A percentile compares a stretch with the other conserved stretches of the same genome.
Evolutionary conservation across 208 protist genomes (phyloP).

Genomic region (Leishmania tarentolae): DNA sequence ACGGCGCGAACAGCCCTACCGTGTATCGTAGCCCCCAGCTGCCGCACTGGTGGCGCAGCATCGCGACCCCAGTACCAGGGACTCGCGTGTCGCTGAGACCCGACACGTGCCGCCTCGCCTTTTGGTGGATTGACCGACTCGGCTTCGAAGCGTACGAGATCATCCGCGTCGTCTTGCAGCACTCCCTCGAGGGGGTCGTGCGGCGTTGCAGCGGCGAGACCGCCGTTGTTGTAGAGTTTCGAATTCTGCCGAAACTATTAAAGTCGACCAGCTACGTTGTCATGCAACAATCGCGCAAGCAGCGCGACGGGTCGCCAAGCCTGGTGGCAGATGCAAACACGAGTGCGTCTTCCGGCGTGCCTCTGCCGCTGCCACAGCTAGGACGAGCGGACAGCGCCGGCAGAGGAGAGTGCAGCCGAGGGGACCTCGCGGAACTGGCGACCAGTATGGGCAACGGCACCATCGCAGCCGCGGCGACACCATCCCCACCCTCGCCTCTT

Average conservation of each 20-base stretch:
- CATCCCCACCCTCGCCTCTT: background rate
- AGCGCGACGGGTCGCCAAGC: background rate
- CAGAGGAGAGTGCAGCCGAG: conserved; percentile 3
- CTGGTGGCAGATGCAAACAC: background rate
- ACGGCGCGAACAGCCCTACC: conserved; percentile 22
- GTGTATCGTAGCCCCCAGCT: conserved; percentile 28
- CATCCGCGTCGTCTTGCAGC: conserved; percentile 21
- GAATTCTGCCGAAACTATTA: conserved; percentile 12
- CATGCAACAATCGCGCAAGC: background rate
- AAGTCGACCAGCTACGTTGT: conserved; percentile 19
- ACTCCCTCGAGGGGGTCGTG: conserved; percentile 25
- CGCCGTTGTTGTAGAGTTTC: conserved; percentile 30
- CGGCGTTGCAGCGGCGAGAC: conserved; percentile 21
- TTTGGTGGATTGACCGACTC: conserved; percentile 41
- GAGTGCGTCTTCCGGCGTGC: background rate
- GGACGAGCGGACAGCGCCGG: conserved; percentile 8
- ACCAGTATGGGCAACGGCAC: conserved; percentile 1
- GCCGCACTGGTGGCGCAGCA: conserved; percentile 38
- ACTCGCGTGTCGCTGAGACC: conserved; percentile 20
- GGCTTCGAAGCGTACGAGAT: conserved; percentile 34
- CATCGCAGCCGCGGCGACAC: background rate
- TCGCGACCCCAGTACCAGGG: conserved; percentile 23
- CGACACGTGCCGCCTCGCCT: conserved; percentile 22
- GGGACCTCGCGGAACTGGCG: background rate
- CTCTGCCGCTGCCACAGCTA: conserved; percentile 10